phyloP scores from a whole-genome alignment of 805 yeast species.

The Yarrowia osloensis region DNA sequence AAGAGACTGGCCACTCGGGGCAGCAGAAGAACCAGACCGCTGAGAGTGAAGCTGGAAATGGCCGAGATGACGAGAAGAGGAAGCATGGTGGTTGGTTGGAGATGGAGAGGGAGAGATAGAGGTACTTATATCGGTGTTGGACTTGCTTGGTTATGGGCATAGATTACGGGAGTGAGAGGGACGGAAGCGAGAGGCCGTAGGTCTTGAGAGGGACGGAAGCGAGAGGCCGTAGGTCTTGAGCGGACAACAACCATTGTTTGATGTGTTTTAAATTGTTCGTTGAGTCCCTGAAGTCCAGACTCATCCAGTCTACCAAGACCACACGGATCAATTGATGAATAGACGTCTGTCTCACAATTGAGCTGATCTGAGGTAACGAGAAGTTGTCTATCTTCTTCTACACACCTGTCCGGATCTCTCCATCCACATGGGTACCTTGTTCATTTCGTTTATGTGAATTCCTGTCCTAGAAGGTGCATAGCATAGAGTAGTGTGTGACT shows the following conservation, averaged over 20 bases:
- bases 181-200: background rate
- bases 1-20: background rate
- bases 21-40: background rate
- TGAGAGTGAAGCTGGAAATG: slow-evolving; percentile 8
- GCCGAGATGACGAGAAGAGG: background rate
- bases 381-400: too few relatives aligned
- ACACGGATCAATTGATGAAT: too few relatives aligned
- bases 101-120: too few relatives aligned
- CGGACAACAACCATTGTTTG: background rate
- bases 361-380: too few relatives aligned
- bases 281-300: too few relatives aligned
- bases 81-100: background rate
- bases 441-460: slow-evolving; percentile 9
- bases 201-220: background rate
- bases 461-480: background rate
- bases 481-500: too few relatives aligned
- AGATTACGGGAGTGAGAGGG: background rate
- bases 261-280: too few relatives aligned
- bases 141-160: background rate
- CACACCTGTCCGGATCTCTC: too few relatives aligned
- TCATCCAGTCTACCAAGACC: too few relatives aligned
- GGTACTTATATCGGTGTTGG: background rate
- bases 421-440: background rate
- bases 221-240: background rate
- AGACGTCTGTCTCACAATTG: too few relatives aligned